Base-by-base conservation (phyloP, 257 asterid genomes). In the Solanum lignicaule region DNA sequence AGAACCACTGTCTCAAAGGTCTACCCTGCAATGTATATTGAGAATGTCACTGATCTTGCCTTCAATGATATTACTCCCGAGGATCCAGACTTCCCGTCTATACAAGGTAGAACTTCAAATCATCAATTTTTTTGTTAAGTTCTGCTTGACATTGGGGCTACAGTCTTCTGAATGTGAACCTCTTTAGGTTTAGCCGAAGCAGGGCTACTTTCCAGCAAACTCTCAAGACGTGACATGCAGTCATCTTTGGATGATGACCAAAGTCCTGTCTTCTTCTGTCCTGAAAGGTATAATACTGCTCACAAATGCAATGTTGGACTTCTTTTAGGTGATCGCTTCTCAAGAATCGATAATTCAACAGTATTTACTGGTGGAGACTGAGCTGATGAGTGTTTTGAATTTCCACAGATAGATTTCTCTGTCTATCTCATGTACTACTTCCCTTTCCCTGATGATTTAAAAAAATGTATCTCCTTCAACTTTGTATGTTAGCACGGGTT, bases 11-110 rank as follows among this genome's bases (percentile, higher is more conserved):
- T 95, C 83, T 94, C 99, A 83, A 97, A 97, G 91, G 99, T 97
- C 86, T 96, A 97, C 90, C 99, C 99, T 86, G 99, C 99, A 87
- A 97, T 97, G 99, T 97, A 91, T 93, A 97, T 97, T 58, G 98
- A 97, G 88, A 94, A 96, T 91, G 91, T 93, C 86, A 93, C 99
- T 65, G 99, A 97, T 88, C 99, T 97, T 91, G 99, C 99, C 89
- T 97, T 94, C 89, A 98, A 97, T 91, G 99, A 97, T 92, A 91
- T 97, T 91, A 94, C 98, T 74, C 93, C 98, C 27, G 94, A 94
- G 87, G 99, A 97, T 89, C 99, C 99, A 88, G 99, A 97, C 91
- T 97, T 95, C 88, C 91, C 98, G 84, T 94, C 92, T 90, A 96
- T 97, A 92, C 99, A 97, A 94, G 99, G 99, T 97, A 73, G 55